Base-by-base conservation (phyloP, 768 basidiomycete species). In the Russula lepida region DNA sequence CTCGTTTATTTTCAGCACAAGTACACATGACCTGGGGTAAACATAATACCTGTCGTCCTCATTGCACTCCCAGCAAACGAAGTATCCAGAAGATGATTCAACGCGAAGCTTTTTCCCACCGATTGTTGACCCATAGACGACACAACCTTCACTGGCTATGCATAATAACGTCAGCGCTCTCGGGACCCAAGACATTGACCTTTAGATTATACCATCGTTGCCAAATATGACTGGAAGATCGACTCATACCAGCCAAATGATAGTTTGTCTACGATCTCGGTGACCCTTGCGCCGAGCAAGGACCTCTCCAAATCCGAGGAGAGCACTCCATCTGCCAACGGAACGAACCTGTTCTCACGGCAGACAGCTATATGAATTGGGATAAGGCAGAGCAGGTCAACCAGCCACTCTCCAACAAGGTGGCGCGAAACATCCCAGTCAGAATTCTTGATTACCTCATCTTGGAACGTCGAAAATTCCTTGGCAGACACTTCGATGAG, bases 111-210 rank as follows among this genome's bases (percentile, higher is more conserved):
- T 64, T 84, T 85, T 0, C 84, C 84, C 0, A 85, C 84, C 0
- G 82, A 84, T 66, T 85, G 84, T 68, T 85, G 83, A 3, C 83
- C 84, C 84, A 85, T 84, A 0, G 84, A 85, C 0, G 83, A 83
- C 1, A 85, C 84, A 3, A 85, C 84, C 64, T 77, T 79, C 17
- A 85, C 83, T 2, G 82, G 83, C 81, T 84, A 56, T 15, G 23
- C 17, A 49, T 17, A 12, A 25, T 44, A 54, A 52, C 49, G 19
- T 55, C 35, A 50, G 30, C 8, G 3, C 23, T 43, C 19, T 49
- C 27, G 6, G n/a, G 11, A 46, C 4, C 7, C 6, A 17, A 39
- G 57, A 55, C 33, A 39, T 7, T 1, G 2, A 33, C 4, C 3
- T 8, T 7, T 23, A 12, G 5, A 23, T 32, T 23, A 49, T 37